Evolutionary conservation across 2,329 filamentous ascomycete genomes (phyloP), one percentile per base, ranked within the genome.

Genomic region (Paecilomyces formosus): DNA sequence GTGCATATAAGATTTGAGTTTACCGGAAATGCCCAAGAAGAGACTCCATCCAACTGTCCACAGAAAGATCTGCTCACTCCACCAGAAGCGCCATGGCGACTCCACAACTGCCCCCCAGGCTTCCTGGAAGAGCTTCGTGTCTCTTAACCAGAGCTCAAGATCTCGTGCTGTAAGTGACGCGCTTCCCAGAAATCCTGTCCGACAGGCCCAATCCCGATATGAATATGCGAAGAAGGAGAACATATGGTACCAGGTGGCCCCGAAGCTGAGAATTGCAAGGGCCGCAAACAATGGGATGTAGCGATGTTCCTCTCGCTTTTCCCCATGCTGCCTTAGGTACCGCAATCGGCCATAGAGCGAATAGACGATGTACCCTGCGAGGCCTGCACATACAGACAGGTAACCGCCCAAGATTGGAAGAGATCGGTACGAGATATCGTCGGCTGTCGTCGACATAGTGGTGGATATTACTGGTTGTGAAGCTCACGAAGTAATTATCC

Each of bases 11-110:
- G 35, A n/a, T 39, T 39, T 13, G 35, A n/a, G 4, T 39, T 55
- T 63, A 64, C 85, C 85, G 70, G 86, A 82, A 45, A 85, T 76
- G 1, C 83, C 81, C 30, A 87, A 73, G 60, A 86, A 80, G 52
- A 83, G 72, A 57, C 80, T 82, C 77, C 81, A 85, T 1, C 82
- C 78, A 30, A 82, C 72, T 12, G 80, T 75, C 28, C 78, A 80
- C 12, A 83, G 73, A 59, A 85, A 82, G 51, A 83, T 75, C 71
- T 88, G 85, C 61, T 83, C 82, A 6, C 81, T 83, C 81, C 85
- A 87, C 79, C 84, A 84, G 66, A 85, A 81, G 15, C 83, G 79
- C 54, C 81, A 79, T 3, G 79, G 75, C 55, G 78, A 81, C 64
- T 82, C 80, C 6, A 81, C 76, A 3, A 85, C 73, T 24, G 85